Conservation (phyloP, 495 filamentous ascomycete species). For the Neurospora intermedia region DNA sequence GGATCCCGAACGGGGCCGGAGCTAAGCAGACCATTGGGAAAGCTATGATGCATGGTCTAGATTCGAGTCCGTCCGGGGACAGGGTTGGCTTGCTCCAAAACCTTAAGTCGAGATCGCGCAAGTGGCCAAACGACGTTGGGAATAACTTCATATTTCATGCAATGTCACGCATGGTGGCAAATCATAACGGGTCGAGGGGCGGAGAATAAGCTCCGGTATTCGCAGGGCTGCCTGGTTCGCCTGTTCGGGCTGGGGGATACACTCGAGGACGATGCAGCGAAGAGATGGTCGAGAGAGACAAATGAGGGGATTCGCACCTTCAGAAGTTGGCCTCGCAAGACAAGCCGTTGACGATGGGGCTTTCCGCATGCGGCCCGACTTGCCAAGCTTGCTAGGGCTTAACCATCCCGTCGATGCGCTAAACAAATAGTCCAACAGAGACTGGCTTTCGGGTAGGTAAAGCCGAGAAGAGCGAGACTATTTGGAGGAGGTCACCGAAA, state of each 20-base stretch:
- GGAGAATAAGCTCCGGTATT: background rate
- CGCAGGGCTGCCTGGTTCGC: background rate
- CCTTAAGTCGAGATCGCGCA: background rate
- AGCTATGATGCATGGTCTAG: background rate
- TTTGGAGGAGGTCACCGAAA: background rate
- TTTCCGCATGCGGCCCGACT: background rate
- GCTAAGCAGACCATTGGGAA: background rate
- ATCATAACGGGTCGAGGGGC: background rate
- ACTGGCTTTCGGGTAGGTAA: background rate
- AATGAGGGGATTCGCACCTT: background rate
- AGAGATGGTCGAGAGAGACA: background rate
- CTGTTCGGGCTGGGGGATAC: background rate
- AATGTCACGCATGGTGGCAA: background rate
- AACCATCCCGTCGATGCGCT: background rate
- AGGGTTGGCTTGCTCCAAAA: background rate
- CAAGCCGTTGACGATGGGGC: background rate
- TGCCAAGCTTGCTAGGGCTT: background rate
- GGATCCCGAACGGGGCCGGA: background rate
- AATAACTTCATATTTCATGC: background rate
- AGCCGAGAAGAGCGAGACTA: background rate
- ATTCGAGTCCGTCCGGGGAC: background rate
- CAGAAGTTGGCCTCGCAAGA: background rate
- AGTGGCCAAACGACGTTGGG: background rate
- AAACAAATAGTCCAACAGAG: background rate
- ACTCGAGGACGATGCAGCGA: background rate